Conservation (phyloP, 768 basidiomycete species). For the Leccinum barrowsii region DNA sequence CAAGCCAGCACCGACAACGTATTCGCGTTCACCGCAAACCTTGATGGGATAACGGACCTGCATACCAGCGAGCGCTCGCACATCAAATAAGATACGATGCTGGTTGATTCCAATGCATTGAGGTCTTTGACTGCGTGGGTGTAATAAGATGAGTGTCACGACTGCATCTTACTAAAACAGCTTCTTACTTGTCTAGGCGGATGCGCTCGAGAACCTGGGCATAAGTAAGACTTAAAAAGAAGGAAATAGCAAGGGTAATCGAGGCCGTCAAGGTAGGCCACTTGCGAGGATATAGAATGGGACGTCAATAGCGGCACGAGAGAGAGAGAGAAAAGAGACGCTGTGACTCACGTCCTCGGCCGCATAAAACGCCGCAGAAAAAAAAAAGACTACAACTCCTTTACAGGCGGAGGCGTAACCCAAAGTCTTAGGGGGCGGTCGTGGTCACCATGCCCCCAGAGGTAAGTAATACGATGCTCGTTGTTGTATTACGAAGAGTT, state of each 20-base stretch:
- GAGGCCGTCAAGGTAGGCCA: not conserved
- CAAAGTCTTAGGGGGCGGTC: constrained; percentile 23
- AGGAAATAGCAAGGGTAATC: not conserved
- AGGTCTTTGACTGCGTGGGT: constrained; percentile 24
- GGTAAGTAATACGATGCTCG: constrained; percentile 54
- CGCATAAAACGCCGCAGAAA: not conserved
- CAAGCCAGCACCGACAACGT: constrained; percentile 21
- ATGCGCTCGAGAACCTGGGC: constrained; percentile 18
- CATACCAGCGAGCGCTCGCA: constrained; percentile 7
- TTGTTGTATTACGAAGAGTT: constrained; percentile 48
- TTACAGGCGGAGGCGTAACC: constrained; percentile 24
- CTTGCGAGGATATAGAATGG: not conserved
- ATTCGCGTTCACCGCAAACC: not conserved
- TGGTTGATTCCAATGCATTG: constrained; percentile 25
- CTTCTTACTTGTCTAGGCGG: constrained; percentile 6
- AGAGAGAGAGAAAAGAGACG: too few relatives aligned
- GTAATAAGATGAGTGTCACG: not conserved
- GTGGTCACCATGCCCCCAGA: constrained; percentile 49
- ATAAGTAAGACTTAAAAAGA: constrained; percentile 20
- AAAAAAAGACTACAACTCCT: constrained; percentile 18
- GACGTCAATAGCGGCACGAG: constrained; percentile 1
- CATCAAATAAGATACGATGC: constrained; percentile 24
- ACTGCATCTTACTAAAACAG: not conserved
- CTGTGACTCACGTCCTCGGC: constrained; percentile 11
- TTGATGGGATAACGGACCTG: constrained; percentile 4